Evolutionary conservation across 768 basidiomycete species (phyloP).

Genomic region (Hygrophorus pudorinus): DNA sequence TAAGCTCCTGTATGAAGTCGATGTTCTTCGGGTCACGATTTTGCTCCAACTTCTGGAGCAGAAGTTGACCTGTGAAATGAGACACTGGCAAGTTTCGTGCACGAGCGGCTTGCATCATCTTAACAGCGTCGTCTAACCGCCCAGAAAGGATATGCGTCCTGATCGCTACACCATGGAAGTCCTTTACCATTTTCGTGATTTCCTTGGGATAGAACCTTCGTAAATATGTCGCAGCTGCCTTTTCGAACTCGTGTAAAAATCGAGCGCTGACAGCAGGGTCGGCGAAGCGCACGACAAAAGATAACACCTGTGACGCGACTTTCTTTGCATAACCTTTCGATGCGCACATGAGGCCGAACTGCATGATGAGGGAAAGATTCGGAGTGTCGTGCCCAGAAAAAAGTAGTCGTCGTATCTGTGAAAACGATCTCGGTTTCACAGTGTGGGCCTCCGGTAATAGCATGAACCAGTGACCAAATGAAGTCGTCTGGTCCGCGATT

Average conservation of each 20-base stretch:
- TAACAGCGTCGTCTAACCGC: constrained; percentile 30
- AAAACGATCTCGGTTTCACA: constrained; percentile 8
- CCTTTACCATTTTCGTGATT: constrained; percentile 8
- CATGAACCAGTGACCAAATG: constrained; percentile 23
- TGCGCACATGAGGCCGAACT: constrained; percentile 24
- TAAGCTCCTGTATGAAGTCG: not conserved
- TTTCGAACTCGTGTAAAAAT: constrained; percentile 31
- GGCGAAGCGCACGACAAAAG: constrained; percentile 35
- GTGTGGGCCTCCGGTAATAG: constrained; percentile 19
- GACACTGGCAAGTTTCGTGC: constrained; percentile 22
- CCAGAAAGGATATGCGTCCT: constrained; percentile 28
- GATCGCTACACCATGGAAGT: constrained; percentile 29
- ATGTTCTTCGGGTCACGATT: not conserved
- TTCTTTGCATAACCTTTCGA: constrained; percentile 26
- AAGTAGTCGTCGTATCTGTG: constrained; percentile 15
- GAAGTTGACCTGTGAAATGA: constrained; percentile 25
- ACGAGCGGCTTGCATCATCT: constrained; percentile 29
- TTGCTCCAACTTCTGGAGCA: constrained; percentile 17
- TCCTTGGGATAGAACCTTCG: constrained; percentile 7
- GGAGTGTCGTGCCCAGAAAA: constrained; percentile 14
- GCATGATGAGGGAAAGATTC: constrained; percentile 19
- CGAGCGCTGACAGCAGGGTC: constrained; percentile 19
- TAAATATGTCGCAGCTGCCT: constrained; percentile 14
- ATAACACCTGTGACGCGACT: constrained; percentile 18
- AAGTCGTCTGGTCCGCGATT: not conserved